Conservation (phyloP, 768 basidiomycete genomes). For the Amanita rimosa region DNA sequence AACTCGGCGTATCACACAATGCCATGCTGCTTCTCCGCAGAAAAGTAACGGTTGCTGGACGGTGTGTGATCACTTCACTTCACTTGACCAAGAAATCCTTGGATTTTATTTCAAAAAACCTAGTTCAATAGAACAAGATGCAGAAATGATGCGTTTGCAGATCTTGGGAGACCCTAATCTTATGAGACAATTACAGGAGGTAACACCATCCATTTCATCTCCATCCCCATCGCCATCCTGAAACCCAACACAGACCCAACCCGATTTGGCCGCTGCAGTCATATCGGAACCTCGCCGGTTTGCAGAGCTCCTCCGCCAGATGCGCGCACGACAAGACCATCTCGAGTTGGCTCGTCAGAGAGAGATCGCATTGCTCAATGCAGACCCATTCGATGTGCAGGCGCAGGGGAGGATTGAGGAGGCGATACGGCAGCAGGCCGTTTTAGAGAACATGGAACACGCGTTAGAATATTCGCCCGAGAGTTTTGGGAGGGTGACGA, state of each 20-base stretch:
- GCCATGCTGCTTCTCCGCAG: slow-evolving; percentile 62
- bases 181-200: slow-evolving; percentile 64
- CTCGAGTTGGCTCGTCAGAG: slow-evolving; percentile 46
- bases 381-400: slow-evolving; percentile 86
- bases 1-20: slow-evolving; percentile 46
- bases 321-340: slow-evolving; percentile 40
- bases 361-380: slow-evolving; percentile 61
- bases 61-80: slow-evolving; percentile 15
- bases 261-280: slow-evolving; percentile 71
- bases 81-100: too few species aligned
- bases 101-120: neutral
- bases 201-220: slow-evolving; percentile 13
- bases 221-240: neutral
- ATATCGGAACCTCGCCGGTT: slow-evolving; percentile 62
- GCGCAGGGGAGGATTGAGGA: slow-evolving; percentile 93
- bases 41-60: slow-evolving; percentile 29
- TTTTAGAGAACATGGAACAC: slow-evolving; percentile 87
- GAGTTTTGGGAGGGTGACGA: slow-evolving; percentile 85
- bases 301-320: slow-evolving; percentile 56
- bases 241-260: slow-evolving; percentile 44
- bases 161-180: slow-evolving; percentile 74
- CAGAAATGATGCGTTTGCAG: slow-evolving; percentile 87
- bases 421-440: slow-evolving; percentile 78
- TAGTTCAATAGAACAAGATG: slow-evolving; percentile 66
- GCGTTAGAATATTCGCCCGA: slow-evolving; percentile 92